Conservation (phyloP, 352 stramenopile genomes). For the Phytopythium aichiense region DNA sequence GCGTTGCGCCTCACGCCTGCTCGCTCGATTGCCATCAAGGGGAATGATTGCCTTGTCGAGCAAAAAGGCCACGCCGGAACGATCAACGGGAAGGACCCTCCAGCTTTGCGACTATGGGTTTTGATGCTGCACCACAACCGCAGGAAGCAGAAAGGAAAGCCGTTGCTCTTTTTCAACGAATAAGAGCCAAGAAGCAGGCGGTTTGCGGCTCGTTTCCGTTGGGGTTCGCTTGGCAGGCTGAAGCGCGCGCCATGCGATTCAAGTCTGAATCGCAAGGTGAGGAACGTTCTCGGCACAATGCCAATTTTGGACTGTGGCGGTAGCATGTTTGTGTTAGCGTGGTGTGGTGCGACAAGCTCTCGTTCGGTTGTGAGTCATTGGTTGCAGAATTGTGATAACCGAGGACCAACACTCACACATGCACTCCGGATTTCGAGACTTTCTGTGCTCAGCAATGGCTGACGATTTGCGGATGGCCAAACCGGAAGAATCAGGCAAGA, state of each 20-base stretch:
- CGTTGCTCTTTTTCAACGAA: background rate
- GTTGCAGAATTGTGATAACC: background rate
- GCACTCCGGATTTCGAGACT: background rate
- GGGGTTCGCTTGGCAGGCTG: background rate
- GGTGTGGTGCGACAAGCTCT: slow-evolving; percentile 2
- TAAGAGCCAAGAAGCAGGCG: background rate
- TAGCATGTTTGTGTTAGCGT: background rate
- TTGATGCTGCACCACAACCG: too few species aligned
- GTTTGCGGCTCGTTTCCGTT: background rate
- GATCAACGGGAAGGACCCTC: background rate
- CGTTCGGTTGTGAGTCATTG: background rate
- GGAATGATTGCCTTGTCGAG: background rate
- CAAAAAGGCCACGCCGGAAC: background rate
- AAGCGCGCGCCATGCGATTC: background rate
- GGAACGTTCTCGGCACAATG: slow-evolving; percentile 1
- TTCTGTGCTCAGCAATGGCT: background rate
- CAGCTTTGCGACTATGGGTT: too few species aligned
- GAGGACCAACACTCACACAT: background rate
- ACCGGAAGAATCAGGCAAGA: background rate
- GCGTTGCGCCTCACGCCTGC: background rate
- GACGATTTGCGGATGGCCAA: background rate
- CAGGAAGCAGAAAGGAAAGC: background rate
- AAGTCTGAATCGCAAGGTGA: background rate
- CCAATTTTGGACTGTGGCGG: background rate
- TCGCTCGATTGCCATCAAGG: too few species aligned